Evolutionary conservation across 495 filamentous ascomycete genomes (phyloP).

Genomic region (Cercophora sp.): DNA sequence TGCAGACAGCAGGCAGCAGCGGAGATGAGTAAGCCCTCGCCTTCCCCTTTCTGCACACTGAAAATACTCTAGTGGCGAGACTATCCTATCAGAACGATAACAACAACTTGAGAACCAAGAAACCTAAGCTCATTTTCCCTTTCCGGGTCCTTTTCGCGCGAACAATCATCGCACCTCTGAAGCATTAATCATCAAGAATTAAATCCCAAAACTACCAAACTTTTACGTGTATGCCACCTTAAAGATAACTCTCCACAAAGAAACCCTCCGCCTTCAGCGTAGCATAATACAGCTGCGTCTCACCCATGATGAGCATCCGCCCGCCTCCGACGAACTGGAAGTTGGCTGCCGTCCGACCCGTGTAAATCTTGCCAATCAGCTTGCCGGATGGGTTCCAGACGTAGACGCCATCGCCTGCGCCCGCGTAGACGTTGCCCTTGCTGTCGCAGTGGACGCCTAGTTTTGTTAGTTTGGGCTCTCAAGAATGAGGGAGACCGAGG

Average conservation of each 20-base stretch:
- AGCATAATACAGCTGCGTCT: conserved; percentile 48
- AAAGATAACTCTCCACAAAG: conserved; percentile 13
- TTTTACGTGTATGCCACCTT: no score
- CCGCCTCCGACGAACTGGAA: conserved; percentile 56
- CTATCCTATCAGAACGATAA: no score
- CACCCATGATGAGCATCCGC: conserved; percentile 46
- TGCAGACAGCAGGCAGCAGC: no score
- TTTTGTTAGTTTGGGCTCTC: neutral
- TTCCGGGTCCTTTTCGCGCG: no score
- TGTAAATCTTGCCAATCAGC: conserved; percentile 56
- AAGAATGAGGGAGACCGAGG: neutral
- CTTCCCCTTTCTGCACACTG: no score
- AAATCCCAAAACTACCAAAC: no score
- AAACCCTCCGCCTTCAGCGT: conserved; percentile 41
- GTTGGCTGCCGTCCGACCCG: conserved; percentile 43
- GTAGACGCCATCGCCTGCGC: conserved; percentile 58
- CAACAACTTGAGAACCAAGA: no score
- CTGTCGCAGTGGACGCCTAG: conserved; percentile 51
- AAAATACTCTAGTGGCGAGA: no score
- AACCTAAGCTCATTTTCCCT: no score
- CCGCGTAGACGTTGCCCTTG: conserved; percentile 58
- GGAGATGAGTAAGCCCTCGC: no score
- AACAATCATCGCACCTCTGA: no score
- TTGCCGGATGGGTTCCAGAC: conserved; percentile 56
- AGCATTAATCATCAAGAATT: no score